Evolutionary conservation across 129 eudicot genomes (phyloP).

Genomic region (Centaurea solstitialis): DNA sequence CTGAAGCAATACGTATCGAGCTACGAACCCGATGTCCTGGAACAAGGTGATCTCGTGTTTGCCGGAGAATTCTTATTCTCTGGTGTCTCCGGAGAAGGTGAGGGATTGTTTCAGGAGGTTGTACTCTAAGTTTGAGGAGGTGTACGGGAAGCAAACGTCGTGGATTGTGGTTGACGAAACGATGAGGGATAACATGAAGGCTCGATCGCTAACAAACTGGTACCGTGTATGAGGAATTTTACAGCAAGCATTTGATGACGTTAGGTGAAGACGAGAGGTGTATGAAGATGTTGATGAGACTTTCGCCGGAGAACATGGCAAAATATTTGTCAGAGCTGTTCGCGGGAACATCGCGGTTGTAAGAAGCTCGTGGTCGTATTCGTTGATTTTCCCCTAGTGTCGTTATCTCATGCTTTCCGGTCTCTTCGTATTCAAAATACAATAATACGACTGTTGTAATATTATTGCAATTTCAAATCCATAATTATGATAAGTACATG

Average conservation of each 20-base stretch:
- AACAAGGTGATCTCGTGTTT: slow-evolving; percentile 45
- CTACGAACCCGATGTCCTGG: slow-evolving; percentile 62
- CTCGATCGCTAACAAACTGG: slow-evolving; percentile 42
- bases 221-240: slow-evolving; percentile 52
- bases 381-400: neutral
- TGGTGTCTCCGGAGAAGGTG: slow-evolving; percentile 33
- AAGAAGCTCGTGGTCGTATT: slow-evolving; percentile 6
- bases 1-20: slow-evolving; percentile 44
- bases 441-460: neutral
- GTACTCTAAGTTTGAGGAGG: slow-evolving; percentile 49
- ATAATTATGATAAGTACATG: neutral
- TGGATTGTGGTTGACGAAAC: slow-evolving; percentile 59
- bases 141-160: slow-evolving; percentile 47
- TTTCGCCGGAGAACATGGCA: slow-evolving; percentile 57
- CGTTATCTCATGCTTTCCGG: neutral
- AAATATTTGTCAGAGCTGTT: slow-evolving; percentile 48
- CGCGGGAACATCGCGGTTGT: slow-evolving; percentile 2
- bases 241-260: slow-evolving; percentile 26
- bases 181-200: slow-evolving; percentile 58
- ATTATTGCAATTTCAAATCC: neutral
- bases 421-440: neutral
- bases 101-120: slow-evolving; percentile 54
- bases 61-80: slow-evolving; percentile 31
- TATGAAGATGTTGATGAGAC: slow-evolving; percentile 31
- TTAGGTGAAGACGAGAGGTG: slow-evolving; percentile 37